Percentiles rank a stretch among this genome's conserved stretches.
phyloP scores from a whole-genome alignment of 2,329 filamentous ascomycete species.

The Clarireedia paspali region DNA sequence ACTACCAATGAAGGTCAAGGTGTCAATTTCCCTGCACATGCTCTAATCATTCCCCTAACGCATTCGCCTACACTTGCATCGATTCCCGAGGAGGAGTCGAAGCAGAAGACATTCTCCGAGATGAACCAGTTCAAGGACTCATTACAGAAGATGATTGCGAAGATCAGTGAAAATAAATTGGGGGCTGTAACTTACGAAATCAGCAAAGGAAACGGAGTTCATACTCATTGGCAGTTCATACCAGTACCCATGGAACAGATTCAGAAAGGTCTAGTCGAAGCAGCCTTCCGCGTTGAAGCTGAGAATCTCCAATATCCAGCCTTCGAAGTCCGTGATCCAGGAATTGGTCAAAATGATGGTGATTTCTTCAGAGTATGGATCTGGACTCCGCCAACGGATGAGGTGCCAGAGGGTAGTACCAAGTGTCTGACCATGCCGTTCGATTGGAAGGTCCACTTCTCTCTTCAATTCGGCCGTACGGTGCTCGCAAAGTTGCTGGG shows the following conservation, averaged over 20 bases:
- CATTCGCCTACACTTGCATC: constrained; percentile 69
- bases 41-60: constrained; percentile 82
- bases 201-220: constrained; percentile 70
- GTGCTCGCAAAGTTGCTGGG: constrained; percentile 84
- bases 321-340: constrained; percentile 42
- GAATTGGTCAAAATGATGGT: constrained; percentile 42
- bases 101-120: constrained; percentile 59
- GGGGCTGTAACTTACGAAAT: constrained; percentile 92
- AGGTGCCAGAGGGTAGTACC: constrained; percentile 37
- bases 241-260: constrained; percentile 65
- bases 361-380: constrained; percentile 82
- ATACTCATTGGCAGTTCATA: constrained; percentile 90
- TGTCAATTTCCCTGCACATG: constrained; percentile 72
- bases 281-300: constrained; percentile 80
- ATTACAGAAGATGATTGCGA: constrained; percentile 72
- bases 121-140: constrained; percentile 75
- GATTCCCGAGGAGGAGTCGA: constrained; percentile 47
- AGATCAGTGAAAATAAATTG: constrained; percentile 47
- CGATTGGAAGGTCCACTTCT: constrained; percentile 66
- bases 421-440: constrained; percentile 70
- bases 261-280: constrained; percentile 68
- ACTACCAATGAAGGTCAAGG: constrained; percentile 57
- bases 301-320: constrained; percentile 59
- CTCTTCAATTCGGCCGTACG: constrained; percentile 80
- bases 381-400: constrained; percentile 50